phyloP scores from a whole-genome alignment of 768 basidiomycete species.

The Favolaschia claudopus region DNA sequence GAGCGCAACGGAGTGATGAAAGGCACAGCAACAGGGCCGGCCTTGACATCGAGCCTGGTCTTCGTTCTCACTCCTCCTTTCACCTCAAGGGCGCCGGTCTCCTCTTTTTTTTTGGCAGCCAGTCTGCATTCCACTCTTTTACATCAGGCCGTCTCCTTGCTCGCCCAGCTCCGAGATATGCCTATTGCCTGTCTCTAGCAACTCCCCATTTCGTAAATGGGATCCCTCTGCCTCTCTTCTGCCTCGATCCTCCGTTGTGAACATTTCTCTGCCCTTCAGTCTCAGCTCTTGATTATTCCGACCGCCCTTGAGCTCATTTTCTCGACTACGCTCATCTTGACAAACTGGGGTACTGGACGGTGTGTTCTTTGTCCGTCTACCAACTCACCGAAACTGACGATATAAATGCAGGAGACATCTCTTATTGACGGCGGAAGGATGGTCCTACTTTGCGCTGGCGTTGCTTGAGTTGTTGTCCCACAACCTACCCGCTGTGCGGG shows the following conservation, averaged over 20 bases:
- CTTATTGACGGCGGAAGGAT: conserved; percentile 68
- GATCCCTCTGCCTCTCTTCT: conserved; percentile 71
- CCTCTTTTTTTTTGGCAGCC: conserved; percentile 41
- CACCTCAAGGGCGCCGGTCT: conserved; percentile 34
- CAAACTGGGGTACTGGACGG: conserved; percentile 57
- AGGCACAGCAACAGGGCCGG: too few species aligned
- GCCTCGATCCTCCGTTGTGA: conserved; percentile 77
- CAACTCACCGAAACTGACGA: conserved; percentile 2
- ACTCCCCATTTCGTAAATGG: conserved; percentile 44
- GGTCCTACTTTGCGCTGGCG: conserved; percentile 64
- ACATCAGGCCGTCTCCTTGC: conserved; percentile 26
- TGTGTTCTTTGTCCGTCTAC: conserved; percentile 38
- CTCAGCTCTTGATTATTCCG: conserved; percentile 64
- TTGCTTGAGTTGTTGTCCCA: conserved; percentile 69
- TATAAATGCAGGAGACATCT: conserved; percentile 56
- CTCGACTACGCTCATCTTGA: conserved; percentile 58
- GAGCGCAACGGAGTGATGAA: too few species aligned
- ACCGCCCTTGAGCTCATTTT: conserved; percentile 69
- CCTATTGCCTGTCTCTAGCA: conserved; percentile 31
- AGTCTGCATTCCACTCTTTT: conserved; percentile 60
- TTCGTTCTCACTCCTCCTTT: conserved; percentile 10
- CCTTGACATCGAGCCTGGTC: too few species aligned
- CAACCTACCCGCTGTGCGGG: conserved; percentile 58
- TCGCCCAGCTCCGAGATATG: conserved; percentile 46
- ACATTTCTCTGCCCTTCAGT: conserved; percentile 55